Evolutionary conservation across 768 basidiomycete genomes (phyloP), one percentile per base, ranked within the genome.

Genomic region (Agaricus subrufescens): DNA sequence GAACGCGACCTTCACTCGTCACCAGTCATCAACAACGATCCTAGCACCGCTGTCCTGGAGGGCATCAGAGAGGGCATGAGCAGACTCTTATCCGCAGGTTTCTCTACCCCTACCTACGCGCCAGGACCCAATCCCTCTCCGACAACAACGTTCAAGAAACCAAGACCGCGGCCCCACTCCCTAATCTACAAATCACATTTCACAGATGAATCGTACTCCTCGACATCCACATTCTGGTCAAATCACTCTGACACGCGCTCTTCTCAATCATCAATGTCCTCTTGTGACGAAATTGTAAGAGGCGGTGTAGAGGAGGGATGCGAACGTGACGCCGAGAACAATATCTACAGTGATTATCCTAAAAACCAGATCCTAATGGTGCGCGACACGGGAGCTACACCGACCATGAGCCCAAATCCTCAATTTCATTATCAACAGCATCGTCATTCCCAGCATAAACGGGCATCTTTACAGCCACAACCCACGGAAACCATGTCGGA

Each of bases 51-150:
- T 58, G 15, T 49, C 61, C 63, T 87, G 0, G 84, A 83, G 60
- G 84, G 83, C 5, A 75, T 89, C 61, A 82, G 80, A 61, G 87
- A 83, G 56, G 83, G 76, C 30, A 72, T 84, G 39, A 71, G 80
- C 55, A 74, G 85, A 37, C 71, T 87, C 46, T 69, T 90, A 30
- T 75, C 81, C 4, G 78, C 81, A 0, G 81, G 74, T 4, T 61
- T 76, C 7, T 57, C 62, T 30, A 50, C 50, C 45, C 50, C 40
- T 26, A 37, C 27, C 42, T 12, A 54, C 27, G 39, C 54, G 1
- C 30, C 59, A 19, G 34, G 54, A 29, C 50, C 45, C 11, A 14
- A 37, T 57, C 55, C 37, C 30, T 39, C 37, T 39, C 4, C 55
- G 19, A 45, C 27, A 25, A 39, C 29, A 3, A 49, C 5, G 34